Conservation (phyloP, 2,329 filamentous ascomycete genomes). For the Colletotrichum sp. region DNA sequence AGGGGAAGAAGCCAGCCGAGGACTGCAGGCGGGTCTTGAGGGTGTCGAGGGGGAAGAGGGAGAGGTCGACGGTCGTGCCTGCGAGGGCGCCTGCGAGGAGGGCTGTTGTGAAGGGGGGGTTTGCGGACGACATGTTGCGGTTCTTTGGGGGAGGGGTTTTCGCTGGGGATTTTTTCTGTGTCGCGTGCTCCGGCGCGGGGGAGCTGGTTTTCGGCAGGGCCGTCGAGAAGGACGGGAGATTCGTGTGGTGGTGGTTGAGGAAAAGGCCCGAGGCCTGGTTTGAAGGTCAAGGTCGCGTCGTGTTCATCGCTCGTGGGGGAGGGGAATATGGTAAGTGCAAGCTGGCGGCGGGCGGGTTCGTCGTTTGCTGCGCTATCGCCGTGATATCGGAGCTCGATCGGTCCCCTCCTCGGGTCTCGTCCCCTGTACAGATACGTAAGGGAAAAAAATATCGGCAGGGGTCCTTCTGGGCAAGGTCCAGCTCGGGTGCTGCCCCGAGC, state of each 20-base stretch:
- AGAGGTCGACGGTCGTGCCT: slow-evolving; percentile 94
- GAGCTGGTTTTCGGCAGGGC: not conserved
- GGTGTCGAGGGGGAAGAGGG: slow-evolving; percentile 97
- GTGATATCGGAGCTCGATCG: slow-evolving; percentile 17
- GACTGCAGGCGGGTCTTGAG: slow-evolving; percentile 98
- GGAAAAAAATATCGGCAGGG: not conserved
- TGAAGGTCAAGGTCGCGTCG: not conserved
- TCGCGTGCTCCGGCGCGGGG: not conserved
- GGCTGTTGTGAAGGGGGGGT: slow-evolving; percentile 59
- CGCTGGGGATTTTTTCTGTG: not conserved
- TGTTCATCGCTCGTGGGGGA: not conserved
- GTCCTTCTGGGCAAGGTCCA: not conserved
- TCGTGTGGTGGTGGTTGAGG: not conserved
- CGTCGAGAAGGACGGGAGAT: not conserved
- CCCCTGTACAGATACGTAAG: not conserved
- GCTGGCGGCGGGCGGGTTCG: not conserved
- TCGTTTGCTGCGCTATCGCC: not conserved
- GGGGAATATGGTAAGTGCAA: not conserved
- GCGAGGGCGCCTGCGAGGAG: slow-evolving; percentile 86
- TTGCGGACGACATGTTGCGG: slow-evolving; percentile 18
- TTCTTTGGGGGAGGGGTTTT: not conserved
- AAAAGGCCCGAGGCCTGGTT: not conserved
- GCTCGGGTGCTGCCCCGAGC: not conserved
- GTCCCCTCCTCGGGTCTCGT: not conserved
- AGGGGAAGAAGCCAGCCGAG: slow-evolving; percentile 74